phyloP scores from a whole-genome alignment of 306 rosid species.

The Quercus parvula region DNA sequence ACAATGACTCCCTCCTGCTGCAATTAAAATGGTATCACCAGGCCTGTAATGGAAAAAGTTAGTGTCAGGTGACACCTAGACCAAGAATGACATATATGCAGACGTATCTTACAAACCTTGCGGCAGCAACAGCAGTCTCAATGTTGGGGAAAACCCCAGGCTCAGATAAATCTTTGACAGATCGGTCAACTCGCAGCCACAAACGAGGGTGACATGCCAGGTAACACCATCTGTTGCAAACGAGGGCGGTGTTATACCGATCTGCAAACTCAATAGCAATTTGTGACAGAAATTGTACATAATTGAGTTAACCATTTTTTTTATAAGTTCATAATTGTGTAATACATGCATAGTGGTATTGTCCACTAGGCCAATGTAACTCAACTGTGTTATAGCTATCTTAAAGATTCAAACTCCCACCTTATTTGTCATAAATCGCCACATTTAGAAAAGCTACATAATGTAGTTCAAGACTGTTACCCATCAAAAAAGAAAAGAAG shows the following conservation, averaged over 20 bases:
- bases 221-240: constrained; percentile 98
- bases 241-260: constrained; percentile 99
- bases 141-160: constrained; percentile 79
- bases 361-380: not conserved
- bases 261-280: constrained; percentile 95
- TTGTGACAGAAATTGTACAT: constrained; percentile 45
- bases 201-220: constrained; percentile 94
- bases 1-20: constrained; percentile 76
- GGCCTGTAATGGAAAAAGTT: constrained; percentile 48
- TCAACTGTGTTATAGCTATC: not conserved
- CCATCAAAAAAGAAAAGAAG: not conserved
- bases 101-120: constrained; percentile 50
- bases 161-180: constrained; percentile 58
- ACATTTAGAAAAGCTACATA: not conserved
- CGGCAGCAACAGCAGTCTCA: constrained; percentile 83
- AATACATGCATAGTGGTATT: not conserved
- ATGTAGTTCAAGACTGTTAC: not conserved
- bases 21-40: constrained; percentile 92
- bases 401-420: not conserved
- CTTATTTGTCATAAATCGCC: not conserved
- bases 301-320: not conserved
- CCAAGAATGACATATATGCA: not conserved
- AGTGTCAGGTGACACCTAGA: constrained; percentile 8
- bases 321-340: constrained; percentile 9
- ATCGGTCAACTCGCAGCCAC: constrained; percentile 93